Percentiles rank a stretch among this genome's conserved stretches.
These are phyloP conservation scores for Aspergillus biplanus DNA, from an alignment of 495 filamentous ascomycete species.

Conservation along the genomic window DNA sequence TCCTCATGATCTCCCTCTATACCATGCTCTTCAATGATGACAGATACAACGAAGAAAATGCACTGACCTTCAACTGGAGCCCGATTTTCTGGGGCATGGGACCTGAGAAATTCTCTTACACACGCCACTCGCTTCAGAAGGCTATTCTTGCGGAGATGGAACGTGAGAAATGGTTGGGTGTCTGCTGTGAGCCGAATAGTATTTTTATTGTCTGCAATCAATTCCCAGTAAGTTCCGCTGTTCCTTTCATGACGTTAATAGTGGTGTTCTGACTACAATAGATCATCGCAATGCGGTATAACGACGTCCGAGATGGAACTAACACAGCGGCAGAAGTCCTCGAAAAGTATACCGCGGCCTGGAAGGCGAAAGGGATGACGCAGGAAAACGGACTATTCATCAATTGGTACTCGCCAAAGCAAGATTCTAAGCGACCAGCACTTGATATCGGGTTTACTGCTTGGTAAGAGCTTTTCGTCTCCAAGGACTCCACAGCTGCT, in stretches of 20 bases:
- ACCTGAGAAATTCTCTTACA: constrained; percentile 34
- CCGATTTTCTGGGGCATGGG: constrained; percentile 43
- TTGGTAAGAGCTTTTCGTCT: constrained; percentile 19
- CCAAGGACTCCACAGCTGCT: neutral
- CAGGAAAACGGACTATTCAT: constrained; percentile 26
- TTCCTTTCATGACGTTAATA: neutral
- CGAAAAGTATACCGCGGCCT: constrained; percentile 34
- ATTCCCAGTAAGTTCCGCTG: constrained; percentile 7
- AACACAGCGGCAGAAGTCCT: constrained; percentile 25
- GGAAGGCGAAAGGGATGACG: constrained; percentile 28
- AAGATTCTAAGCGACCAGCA: constrained; percentile 18
- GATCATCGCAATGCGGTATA: constrained; percentile 38
- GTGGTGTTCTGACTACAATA: constrained; percentile 1
- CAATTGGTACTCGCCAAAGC: constrained; percentile 27
- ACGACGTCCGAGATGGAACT: constrained; percentile 35
- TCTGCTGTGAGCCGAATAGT: constrained; percentile 42
- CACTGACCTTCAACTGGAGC: constrained; percentile 36
- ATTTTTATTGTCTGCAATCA: constrained; percentile 43
- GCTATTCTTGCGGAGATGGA: constrained; percentile 41
- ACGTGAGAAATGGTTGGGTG: constrained; percentile 31
- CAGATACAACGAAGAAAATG: constrained; percentile 30
- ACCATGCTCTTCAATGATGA: constrained; percentile 45
- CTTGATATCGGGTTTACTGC: constrained; percentile 27
- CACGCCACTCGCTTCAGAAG: constrained; percentile 27
- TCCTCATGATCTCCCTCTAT: constrained; percentile 40